Conservation (phyloP, 2,329 filamentous ascomycete species). For the Clonostachys solani region DNA sequence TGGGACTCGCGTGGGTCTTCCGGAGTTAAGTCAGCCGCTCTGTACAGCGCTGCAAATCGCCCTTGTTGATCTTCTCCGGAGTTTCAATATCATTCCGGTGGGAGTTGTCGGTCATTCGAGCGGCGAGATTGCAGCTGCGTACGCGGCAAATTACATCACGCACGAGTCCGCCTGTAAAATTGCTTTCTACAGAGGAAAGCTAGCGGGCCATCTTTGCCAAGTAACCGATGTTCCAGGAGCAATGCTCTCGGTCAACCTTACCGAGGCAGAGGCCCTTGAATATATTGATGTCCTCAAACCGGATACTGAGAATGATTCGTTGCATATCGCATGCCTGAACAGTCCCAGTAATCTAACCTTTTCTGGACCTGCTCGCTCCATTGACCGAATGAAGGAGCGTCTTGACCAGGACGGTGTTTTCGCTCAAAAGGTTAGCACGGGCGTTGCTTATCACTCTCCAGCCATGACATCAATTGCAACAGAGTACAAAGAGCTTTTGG, state of each 20-base stretch:
- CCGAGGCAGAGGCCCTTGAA: not conserved
- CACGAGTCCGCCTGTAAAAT: conserved; percentile 5
- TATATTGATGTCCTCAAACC: conserved; percentile 26
- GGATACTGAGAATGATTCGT: conserved; percentile 1
- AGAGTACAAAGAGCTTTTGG: conserved; percentile 9
- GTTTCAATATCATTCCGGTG: conserved; percentile 15
- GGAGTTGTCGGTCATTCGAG: conserved; percentile 28
- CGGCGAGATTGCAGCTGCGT: conserved; percentile 33
- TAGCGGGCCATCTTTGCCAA: conserved; percentile 9
- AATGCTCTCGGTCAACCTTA: conserved; percentile 29
- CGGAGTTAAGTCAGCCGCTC: conserved; percentile 24
- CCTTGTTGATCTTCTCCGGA: conserved; percentile 25
- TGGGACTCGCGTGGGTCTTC: too few species aligned
- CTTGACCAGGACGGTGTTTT: conserved; percentile 4
- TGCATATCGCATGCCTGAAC: conserved; percentile 10
- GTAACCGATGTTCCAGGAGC: conserved; percentile 10
- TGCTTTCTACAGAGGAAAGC: conserved; percentile 2
- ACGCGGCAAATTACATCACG: conserved; percentile 16
- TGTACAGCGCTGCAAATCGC: conserved; percentile 36
- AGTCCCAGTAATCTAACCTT: conserved; percentile 4
- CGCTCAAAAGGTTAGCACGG: conserved; percentile 6
- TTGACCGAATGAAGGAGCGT: conserved; percentile 1
- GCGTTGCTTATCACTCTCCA: conserved; percentile 11
- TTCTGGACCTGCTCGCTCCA: conserved; percentile 3
- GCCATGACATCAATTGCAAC: conserved; percentile 9